phyloP scores from a whole-genome alignment of 169 alveolate genomes.

The Ichthyophthirius multifiliis region DNA sequence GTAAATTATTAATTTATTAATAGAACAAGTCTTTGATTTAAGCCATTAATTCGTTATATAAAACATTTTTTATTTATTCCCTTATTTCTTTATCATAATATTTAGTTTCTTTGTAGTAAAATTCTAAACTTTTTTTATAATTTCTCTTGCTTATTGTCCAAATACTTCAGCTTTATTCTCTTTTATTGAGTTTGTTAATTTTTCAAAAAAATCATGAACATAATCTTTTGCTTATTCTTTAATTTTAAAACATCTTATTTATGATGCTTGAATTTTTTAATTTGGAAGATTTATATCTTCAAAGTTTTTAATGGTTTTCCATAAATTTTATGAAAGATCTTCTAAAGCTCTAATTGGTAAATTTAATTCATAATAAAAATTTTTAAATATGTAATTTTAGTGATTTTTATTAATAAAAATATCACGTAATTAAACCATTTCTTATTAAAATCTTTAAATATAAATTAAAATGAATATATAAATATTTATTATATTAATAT shows the following conservation, averaged over 20 bases:
- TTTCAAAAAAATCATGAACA: background rate
- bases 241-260: slow-evolving; percentile 6
- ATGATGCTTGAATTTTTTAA: background rate
- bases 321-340: background rate
- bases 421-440: background rate
- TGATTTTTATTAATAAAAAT: background rate
- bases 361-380: background rate
- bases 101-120: background rate
- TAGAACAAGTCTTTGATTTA: background rate
- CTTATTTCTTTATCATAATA: background rate
- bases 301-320: background rate
- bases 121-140: too few species aligned
- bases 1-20: background rate
- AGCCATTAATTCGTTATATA: background rate
- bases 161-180: too few species aligned
- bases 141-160: too few species aligned
- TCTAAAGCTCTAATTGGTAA: slow-evolving; percentile 1
- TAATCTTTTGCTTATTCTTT: background rate
- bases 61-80: background rate
- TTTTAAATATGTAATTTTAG: background rate
- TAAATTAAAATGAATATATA: too few species aligned
- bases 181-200: too few species aligned
- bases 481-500: too few species aligned
- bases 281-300: slow-evolving; percentile 18
- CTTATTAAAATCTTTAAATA: background rate